Conservation (phyloP, 75 land plant species). For the Selaginella tamariscina region DNA sequence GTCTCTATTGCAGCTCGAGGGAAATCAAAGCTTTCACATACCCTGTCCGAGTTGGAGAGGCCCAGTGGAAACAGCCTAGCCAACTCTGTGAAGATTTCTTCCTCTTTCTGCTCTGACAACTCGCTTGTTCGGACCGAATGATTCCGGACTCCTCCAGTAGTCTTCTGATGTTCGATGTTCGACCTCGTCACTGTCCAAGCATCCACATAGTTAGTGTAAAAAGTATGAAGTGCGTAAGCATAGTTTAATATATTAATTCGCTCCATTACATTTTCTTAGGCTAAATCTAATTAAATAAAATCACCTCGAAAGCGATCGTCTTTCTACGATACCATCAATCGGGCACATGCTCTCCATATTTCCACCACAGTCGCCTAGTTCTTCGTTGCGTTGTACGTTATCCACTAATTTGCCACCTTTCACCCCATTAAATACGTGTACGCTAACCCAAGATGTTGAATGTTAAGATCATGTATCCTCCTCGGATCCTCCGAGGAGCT, state of each 20-base stretch:
- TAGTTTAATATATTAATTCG: too few relatives aligned
- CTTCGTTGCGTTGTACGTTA: too few relatives aligned
- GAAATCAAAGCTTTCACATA: neutral
- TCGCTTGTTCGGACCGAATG: neutral
- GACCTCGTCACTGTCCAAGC: too few relatives aligned
- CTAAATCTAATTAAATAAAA: too few relatives aligned
- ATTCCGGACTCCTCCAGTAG: neutral
- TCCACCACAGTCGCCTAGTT: too few relatives aligned
- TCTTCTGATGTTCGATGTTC: neutral
- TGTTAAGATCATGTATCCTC: neutral
- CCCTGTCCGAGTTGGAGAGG: neutral
- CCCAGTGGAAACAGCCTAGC: slow-evolving; percentile 13
- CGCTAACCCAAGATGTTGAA: neutral
- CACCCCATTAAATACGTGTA: neutral
- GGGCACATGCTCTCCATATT: too few relatives aligned
- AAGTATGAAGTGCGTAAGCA: too few relatives aligned
- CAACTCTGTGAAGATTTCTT: slow-evolving; percentile 22
- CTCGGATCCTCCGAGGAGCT: neutral
- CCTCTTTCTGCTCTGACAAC: slow-evolving; percentile 16
- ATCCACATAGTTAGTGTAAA: too few relatives aligned
- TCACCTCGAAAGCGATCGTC: too few relatives aligned
- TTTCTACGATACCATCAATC: too few relatives aligned
- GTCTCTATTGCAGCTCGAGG: neutral
- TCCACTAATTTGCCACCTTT: too few relatives aligned
- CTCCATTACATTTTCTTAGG: too few relatives aligned